Percentiles rank a stretch among this genome's conserved stretches.
Conservation (phyloP, 306 rosid species). For the Calophaca sinica region DNA sequence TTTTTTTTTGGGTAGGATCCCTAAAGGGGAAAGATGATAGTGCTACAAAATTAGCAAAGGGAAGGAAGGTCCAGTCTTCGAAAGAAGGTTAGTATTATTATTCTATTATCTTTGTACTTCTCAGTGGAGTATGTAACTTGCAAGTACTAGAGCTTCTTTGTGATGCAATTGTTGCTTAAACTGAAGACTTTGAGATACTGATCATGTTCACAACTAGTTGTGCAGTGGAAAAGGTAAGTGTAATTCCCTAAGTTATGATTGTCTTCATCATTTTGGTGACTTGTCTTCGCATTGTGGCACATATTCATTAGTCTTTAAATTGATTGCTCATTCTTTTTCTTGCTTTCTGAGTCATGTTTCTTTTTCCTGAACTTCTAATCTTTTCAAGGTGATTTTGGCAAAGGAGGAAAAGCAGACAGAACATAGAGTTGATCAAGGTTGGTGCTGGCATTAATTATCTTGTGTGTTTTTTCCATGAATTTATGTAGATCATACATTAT, state of each 20-base stretch:
- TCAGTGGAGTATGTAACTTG: no score
- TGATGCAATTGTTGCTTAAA: no score
- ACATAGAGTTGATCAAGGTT: slow-evolving; percentile 67
- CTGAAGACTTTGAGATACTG: no score
- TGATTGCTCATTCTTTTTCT: slow-evolving; percentile 31
- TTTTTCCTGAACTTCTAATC: slow-evolving; percentile 30
- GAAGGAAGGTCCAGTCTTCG: no score
- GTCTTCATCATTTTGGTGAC: slow-evolving; percentile 20
- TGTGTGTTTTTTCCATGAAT: slow-evolving; percentile 17
- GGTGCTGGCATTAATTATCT: slow-evolving; percentile 46
- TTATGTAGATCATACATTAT: slow-evolving; percentile 27
- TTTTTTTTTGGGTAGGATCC: no score
- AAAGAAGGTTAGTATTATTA: no score
- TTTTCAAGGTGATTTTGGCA: slow-evolving; percentile 49
- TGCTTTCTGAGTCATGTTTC: background rate
- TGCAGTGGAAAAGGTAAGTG: slow-evolving; percentile 53
- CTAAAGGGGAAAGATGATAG: no score
- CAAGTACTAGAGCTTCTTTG: no score
- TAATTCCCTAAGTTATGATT: slow-evolving; percentile 50
- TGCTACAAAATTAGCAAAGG: no score
- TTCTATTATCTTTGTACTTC: no score
- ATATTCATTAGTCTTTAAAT: slow-evolving; percentile 2
- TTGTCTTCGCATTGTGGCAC: slow-evolving; percentile 31
- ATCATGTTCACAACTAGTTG: no score
- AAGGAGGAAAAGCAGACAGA: slow-evolving; percentile 76